Percentiles rank a stretch among this genome's conserved stretches.
Conservation (phyloP, 441 rosid species). For the Viola pubescens region DNA sequence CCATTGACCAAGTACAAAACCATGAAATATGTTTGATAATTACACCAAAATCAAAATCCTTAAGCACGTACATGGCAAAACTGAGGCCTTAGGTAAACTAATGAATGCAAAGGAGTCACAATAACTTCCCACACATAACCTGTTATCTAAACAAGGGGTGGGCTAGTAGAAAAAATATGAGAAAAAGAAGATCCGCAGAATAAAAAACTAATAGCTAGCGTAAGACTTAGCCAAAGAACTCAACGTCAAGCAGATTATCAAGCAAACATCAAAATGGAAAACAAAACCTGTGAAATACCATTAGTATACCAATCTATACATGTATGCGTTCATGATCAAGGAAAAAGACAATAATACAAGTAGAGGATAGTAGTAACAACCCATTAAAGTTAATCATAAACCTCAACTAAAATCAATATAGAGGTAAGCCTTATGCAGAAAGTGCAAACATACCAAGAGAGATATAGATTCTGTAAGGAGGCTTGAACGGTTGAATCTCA, state of each 20-base stretch:
- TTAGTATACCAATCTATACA: neutral
- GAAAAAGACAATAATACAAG: neutral
- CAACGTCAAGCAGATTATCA: neutral
- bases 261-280: neutral
- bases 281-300: too few species aligned
- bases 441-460: conserved; percentile 46
- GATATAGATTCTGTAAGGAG: conserved; percentile 59
- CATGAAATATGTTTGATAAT: neutral
- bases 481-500: conserved; percentile 72
- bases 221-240: neutral
- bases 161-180: neutral
- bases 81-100: too few species aligned
- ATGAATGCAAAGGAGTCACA: neutral
- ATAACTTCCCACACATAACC: neutral
- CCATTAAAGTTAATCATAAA: neutral
- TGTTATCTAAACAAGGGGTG: too few species aligned
- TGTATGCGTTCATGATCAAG: neutral
- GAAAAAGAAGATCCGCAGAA: neutral
- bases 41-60: neutral
- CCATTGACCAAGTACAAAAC: neutral
- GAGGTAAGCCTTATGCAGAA: neutral
- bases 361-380: neutral
- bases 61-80: neutral
- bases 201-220: neutral
- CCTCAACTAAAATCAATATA: neutral